Evolutionary conservation across 345 rosid genomes (phyloP).

Genomic region (Bruguiera parviflora): DNA sequence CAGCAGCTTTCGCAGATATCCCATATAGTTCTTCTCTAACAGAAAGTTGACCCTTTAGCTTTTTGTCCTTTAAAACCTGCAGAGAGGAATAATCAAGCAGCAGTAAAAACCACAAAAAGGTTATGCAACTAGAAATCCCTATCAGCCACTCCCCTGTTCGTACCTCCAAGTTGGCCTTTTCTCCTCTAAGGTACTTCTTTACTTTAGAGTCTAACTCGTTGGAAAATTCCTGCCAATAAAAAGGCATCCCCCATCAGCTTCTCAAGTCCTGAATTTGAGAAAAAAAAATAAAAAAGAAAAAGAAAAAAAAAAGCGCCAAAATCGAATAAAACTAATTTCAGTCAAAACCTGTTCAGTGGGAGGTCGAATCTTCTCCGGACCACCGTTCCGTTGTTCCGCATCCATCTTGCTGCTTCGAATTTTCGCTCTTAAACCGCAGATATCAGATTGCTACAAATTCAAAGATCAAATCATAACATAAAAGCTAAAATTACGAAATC

Average conservation of each 20-base stretch:
- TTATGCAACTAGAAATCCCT: background rate
- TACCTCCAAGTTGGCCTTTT: slow-evolving; percentile 68
- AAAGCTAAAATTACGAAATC: background rate
- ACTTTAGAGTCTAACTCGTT: slow-evolving; percentile 49
- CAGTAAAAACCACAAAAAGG: background rate
- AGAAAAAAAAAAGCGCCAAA: no score
- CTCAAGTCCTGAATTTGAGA: background rate
- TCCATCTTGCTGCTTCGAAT: slow-evolving; percentile 32
- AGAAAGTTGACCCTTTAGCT: slow-evolving; percentile 65
- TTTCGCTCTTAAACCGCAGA: background rate
- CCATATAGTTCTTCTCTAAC: slow-evolving; percentile 62
- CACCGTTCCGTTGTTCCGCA: slow-evolving; percentile 24
- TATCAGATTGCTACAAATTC: background rate
- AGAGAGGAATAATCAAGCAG: background rate
- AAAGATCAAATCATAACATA: background rate
- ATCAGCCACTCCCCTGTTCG: background rate
- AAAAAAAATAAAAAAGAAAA: background rate
- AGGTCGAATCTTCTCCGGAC: slow-evolving; percentile 28
- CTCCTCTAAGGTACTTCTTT: slow-evolving; percentile 75
- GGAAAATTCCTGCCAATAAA: slow-evolving; percentile 43
- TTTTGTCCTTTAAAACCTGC: slow-evolving; percentile 61
- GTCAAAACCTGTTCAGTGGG: slow-evolving; percentile 40
- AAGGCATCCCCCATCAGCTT: background rate
- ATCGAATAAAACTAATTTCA: background rate
- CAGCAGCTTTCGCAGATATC: slow-evolving; percentile 73